Evolutionary conservation across 306 rosid genomes (phyloP).

Genomic region (Citrullus colocynthis): DNA sequence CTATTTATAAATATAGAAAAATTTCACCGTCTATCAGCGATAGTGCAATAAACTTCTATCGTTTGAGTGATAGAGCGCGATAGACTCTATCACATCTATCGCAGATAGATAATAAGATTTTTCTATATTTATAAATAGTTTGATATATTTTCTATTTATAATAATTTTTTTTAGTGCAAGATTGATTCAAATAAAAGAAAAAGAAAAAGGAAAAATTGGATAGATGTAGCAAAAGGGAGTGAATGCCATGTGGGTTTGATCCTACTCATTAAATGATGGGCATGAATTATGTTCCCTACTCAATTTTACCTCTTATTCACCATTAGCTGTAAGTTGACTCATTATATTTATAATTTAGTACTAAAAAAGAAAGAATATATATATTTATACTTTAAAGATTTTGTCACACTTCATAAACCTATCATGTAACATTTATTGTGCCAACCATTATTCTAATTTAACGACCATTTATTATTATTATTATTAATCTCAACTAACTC

Average conservation of each 20-base stretch:
- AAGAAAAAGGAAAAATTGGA: background rate
- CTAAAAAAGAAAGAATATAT: too few species aligned
- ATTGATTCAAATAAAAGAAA: background rate
- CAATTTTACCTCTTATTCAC: background rate
- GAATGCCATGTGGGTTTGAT: background rate
- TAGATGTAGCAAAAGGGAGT: background rate
- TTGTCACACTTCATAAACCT: background rate
- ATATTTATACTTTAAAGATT: background rate
- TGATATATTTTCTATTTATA: too few species aligned
- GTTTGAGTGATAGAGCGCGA: too few species aligned
- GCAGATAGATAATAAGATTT: too few species aligned
- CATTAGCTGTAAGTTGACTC: constrained; percentile 2
- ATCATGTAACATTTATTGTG: background rate
- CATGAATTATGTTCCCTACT: constrained; percentile 1
- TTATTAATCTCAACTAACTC: background rate
- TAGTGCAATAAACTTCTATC: too few species aligned
- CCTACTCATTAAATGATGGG: constrained; percentile 3
- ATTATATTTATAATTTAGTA: background rate
- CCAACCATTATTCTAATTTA: background rate
- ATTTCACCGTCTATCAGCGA: too few species aligned
- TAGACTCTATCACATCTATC: too few species aligned
- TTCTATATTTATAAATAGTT: too few species aligned
- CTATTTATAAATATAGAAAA: too few species aligned
- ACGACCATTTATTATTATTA: background rate
- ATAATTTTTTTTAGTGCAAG: background rate